A percentile compares a stretch with the other conserved stretches of the same genome.
Evolutionary conservation across 2,329 filamentous ascomycete species (phyloP).

Genomic region (Parastagonospora avenae): DNA sequence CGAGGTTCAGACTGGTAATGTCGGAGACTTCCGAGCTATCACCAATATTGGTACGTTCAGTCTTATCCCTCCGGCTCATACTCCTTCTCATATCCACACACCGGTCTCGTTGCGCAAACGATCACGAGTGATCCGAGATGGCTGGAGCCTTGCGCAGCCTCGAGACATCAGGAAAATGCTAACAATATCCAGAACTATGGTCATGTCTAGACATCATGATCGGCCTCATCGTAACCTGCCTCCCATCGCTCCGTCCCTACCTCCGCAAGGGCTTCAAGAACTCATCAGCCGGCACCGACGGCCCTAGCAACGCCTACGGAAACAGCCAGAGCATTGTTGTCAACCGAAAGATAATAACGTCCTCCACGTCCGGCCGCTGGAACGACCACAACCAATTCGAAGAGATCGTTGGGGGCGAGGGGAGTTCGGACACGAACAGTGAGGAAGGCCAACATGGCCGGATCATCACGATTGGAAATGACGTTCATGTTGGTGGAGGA

Average conservation of each 20-base stretch:
- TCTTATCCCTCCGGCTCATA: background rate
- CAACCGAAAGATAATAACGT: background rate
- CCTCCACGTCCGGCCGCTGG: background rate
- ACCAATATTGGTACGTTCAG: background rate
- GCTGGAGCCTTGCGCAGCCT: no score
- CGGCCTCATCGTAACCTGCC: background rate
- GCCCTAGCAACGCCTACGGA: background rate
- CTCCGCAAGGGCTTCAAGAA: background rate
- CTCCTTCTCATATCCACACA: background rate
- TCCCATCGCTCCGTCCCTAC: background rate
- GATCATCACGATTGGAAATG: background rate
- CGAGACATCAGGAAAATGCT: background rate
- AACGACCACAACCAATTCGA: background rate
- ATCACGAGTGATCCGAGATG: no score
- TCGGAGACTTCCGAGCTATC: background rate
- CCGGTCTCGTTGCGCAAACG: no score
- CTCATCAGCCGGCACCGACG: background rate
- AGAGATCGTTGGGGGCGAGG: background rate
- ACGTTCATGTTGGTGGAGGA: background rate
- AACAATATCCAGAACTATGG: background rate
- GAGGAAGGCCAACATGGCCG: background rate
- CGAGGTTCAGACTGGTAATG: background rate
- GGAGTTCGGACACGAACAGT: background rate
- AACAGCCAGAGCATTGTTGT: background rate
- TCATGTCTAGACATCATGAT: background rate